Evolutionary conservation across 1,284 basidiomycete genomes (phyloP).

Genomic region (Tylopilus sp.): DNA sequence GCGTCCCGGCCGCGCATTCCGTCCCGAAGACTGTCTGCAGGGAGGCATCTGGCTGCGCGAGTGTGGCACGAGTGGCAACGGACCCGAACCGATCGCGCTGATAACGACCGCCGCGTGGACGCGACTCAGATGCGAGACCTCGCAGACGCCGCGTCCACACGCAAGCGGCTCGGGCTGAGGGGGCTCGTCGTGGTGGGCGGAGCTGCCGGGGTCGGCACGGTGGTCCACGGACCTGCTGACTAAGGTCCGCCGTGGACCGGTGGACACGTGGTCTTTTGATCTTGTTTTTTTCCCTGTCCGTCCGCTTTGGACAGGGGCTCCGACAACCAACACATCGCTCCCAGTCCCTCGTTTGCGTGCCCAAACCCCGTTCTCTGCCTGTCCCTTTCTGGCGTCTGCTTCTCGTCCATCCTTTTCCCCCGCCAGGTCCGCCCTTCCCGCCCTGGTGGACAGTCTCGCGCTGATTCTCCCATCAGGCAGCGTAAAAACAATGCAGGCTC

Average conservation of each 20-base stretch:
- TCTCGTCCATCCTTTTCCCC: slow-evolving; percentile 2
- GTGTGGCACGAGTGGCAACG: slow-evolving; percentile 9
- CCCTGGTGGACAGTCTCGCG: background rate
- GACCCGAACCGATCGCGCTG: slow-evolving; percentile 15
- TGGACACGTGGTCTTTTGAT: slow-evolving; percentile 35
- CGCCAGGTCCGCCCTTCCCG: slow-evolving; percentile 15
- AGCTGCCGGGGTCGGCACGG: slow-evolving; percentile 20
- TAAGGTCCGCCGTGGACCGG: slow-evolving; percentile 23
- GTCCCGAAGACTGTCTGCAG: too few relatives aligned
- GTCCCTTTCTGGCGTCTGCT: background rate
- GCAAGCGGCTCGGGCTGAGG: too few relatives aligned
- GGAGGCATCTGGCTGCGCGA: too few relatives aligned
- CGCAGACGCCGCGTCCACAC: too few relatives aligned
- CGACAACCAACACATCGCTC: slow-evolving; percentile 38
- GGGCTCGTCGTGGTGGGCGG: background rate
- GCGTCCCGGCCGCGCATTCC: slow-evolving; percentile 4
- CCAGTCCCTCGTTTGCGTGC: slow-evolving; percentile 16
- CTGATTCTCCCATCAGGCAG: slow-evolving; percentile 34
- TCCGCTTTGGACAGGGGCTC: slow-evolving; percentile 38
- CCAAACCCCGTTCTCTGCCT: slow-evolving; percentile 10
- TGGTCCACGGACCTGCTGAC: slow-evolving; percentile 32
- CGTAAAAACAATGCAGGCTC: slow-evolving; percentile 35
- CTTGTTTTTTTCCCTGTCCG: slow-evolving; percentile 38
- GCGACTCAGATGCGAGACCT: too few relatives aligned
- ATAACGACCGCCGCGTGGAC: too few relatives aligned